Percentiles rank a stretch among this genome's conserved stretches.
Evolutionary conservation across 148 eudicot species (phyloP).

Genomic region (Cornus controversa): DNA sequence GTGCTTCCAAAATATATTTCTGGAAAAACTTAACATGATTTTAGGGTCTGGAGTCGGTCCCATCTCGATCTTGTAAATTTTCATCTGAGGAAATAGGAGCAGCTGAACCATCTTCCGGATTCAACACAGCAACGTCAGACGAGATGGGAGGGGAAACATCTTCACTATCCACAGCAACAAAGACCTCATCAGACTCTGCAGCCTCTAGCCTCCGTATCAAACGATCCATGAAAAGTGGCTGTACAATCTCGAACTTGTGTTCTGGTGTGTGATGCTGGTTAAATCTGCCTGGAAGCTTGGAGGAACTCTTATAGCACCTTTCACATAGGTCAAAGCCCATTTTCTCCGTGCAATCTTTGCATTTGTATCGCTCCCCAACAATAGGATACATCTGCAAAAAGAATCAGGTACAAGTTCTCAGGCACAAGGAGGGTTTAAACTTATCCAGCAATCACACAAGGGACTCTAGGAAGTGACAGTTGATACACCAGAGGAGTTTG

Average conservation of each 20-base stretch:
- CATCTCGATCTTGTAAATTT: background rate
- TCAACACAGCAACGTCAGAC: background rate
- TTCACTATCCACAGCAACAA: background rate
- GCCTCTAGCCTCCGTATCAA: background rate
- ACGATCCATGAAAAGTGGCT: slow-evolving; percentile 6
- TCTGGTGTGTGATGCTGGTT: slow-evolving; percentile 78
- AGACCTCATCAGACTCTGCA: too few relatives aligned
- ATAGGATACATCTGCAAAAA: slow-evolving; percentile 64
- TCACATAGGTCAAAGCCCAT: slow-evolving; percentile 71
- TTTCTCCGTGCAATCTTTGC: slow-evolving; percentile 54
- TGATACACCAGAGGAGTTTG: background rate
- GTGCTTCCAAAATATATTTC: too few relatives aligned
- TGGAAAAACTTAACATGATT: background rate
- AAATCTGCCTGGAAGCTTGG: slow-evolving; percentile 71
- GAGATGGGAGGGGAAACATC: background rate
- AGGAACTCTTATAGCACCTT: slow-evolving; percentile 48
- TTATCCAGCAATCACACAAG: too few relatives aligned
- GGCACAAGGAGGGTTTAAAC: background rate
- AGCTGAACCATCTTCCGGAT: slow-evolving; percentile 6
- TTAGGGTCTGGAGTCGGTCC: background rate
- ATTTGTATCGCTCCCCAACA: slow-evolving; percentile 59
- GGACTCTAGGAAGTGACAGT: background rate
- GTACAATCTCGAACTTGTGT: slow-evolving; percentile 47
- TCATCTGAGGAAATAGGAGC: background rate
- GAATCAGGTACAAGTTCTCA: background rate